phyloP scores from a whole-genome alignment of 2,329 filamentous ascomycete genomes.

The Botryotinia globosa region DNA sequence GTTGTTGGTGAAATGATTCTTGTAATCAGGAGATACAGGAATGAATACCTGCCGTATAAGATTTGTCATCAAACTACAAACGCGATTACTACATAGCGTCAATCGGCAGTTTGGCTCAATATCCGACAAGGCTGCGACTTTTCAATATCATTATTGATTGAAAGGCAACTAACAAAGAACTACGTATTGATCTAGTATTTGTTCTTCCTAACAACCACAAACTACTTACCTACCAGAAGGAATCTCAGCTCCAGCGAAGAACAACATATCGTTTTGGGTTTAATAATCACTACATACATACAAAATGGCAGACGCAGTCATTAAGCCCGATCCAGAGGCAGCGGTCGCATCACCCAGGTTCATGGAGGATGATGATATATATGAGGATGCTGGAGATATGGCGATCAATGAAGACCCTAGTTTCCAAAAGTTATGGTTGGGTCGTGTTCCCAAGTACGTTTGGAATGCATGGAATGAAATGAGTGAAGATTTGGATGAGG shows the following conservation, averaged over 20 bases:
- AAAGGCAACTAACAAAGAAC: slow-evolving; percentile 3
- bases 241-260: neutral
- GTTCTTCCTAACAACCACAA: neutral
- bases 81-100: neutral
- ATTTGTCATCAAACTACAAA: slow-evolving; percentile 10
- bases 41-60: neutral
- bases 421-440: slow-evolving; percentile 60
- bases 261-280: neutral
- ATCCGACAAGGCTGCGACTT: slow-evolving; percentile 17
- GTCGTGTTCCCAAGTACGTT: slow-evolving; percentile 74
- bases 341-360: slow-evolving; percentile 44
- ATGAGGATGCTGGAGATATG: slow-evolving; percentile 64
- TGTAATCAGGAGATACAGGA: neutral
- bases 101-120: neutral
- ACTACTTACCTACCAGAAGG: neutral
- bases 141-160: neutral
- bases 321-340: slow-evolving; percentile 52
- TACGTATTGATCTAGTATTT: slow-evolving; percentile 3
- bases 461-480: slow-evolving; percentile 77
- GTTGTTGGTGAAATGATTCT: neutral
- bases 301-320: slow-evolving; percentile 38
- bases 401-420: slow-evolving; percentile 48
- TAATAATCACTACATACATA: neutral
- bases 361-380: slow-evolving; percentile 63
- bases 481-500: slow-evolving; percentile 65